Evolutionary conservation across 148 eudicot species (phyloP), one percentile per base, ranked within the genome.

Genomic region (Diospyros lotus): DNA sequence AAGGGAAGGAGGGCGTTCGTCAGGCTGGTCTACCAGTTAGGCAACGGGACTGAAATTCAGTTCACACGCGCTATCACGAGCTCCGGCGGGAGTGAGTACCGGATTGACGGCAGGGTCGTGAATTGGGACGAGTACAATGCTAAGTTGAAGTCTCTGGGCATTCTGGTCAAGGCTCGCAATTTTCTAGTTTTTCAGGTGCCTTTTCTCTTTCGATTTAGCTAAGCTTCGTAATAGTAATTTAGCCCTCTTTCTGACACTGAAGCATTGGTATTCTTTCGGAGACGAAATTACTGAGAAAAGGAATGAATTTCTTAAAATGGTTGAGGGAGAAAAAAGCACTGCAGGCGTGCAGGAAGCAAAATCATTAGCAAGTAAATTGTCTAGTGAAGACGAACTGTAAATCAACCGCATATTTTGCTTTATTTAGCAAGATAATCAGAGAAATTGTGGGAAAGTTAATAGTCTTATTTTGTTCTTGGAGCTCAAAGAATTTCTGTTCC

Each of bases 111-210:
- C 18, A 84, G 86, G 48, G 82, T 87, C 58, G 97, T 95, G 67
- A 88, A 66, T 48, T 92, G 94, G 97, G 97, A 95, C 68, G 94
- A 89, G 73, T 95, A 95, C 74, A 88, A 87, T 79, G 84, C 79
- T 1, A 83, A 50, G 82, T 81, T 92, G 83, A 84, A 78, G 80
- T 83, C 88, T 0, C 84, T 95, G 4, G 97, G 98, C 11, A 89
- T 95, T 63, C 90, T 95, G 4, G 96, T 95, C 61, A 95, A 95
- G 82, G 97, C 99, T 38, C 85, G 98, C 69, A 93, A 95, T 88
- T 95, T 95, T 78, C 93, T 95, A 7, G 99, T 95, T 66, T 95
- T 95, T 69, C 99, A 95, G 99, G 99, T 92, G 48, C 3, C 66
- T 68, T 51, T 28, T 28, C 28, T 28, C 28, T 28, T 28, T 28